Percentiles rank a stretch among this genome's conserved stretches.
Evolutionary conservation across 2,329 filamentous ascomycete genomes (phyloP).

Genomic region (Lasiodiplodia gonubiensis): DNA sequence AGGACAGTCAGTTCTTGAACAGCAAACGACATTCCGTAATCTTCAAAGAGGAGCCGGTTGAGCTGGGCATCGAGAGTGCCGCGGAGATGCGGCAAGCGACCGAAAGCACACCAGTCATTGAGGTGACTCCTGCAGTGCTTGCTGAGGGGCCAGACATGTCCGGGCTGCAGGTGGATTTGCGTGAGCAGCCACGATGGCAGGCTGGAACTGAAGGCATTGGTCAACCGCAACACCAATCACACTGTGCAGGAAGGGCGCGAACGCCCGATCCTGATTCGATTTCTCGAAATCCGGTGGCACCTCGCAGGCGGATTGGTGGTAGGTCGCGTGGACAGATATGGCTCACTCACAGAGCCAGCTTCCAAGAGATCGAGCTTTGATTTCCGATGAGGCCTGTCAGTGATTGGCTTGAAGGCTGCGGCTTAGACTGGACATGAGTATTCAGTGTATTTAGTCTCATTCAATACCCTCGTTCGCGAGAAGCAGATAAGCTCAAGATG

Average conservation of each 20-base stretch:
- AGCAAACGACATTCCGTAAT: background rate
- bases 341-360: background rate
- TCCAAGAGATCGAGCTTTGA: background rate
- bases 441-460: too few species aligned
- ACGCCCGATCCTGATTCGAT: background rate
- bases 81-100: background rate
- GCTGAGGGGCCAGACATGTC: background rate
- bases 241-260: background rate
- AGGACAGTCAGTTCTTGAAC: constrained; percentile 5
- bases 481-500: background rate
- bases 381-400: background rate
- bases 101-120: background rate
- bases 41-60: background rate
- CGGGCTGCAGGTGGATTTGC: background rate
- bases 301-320: background rate
- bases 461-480: too few species aligned
- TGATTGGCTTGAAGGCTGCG: too few species aligned
- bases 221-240: background rate
- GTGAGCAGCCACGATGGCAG: background rate
- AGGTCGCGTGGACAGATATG: constrained; percentile 13
- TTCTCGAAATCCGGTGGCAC: background rate
- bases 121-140: constrained; percentile 4
- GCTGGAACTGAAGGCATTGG: background rate
- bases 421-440: background rate
- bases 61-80: background rate